Evolutionary conservation across 2,329 filamentous ascomycete species (phyloP).

Genomic region (Diaporthe sp.): DNA sequence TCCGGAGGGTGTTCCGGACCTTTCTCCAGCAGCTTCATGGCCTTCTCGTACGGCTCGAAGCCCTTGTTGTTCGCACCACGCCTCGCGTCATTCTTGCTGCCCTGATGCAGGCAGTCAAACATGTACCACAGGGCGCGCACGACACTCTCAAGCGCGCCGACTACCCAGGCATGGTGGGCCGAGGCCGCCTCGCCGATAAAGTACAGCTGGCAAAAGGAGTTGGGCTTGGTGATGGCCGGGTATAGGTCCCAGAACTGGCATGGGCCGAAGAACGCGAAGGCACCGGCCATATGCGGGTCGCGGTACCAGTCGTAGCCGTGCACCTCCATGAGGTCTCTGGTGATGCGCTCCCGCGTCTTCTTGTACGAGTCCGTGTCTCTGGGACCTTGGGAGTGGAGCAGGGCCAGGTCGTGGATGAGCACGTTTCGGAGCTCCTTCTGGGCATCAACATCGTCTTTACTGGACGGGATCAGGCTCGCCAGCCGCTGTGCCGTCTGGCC

Average conservation of each 20-base stretch:
- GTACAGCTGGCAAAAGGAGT: neutral
- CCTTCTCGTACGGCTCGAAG: neutral
- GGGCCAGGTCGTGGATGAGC: neutral
- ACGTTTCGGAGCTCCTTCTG: neutral
- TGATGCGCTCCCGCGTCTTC: neutral
- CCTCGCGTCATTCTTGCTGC: neutral
- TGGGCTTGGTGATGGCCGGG: neutral
- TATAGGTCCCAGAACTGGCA: neutral
- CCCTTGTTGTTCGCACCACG: neutral
- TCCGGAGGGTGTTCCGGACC: neutral
- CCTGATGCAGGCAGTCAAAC: neutral
- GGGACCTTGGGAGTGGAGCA: neutral
- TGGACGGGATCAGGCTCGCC: neutral
- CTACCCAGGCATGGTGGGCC: neutral
- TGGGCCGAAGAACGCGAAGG: neutral
- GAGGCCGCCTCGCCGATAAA: neutral
- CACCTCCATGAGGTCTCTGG: neutral
- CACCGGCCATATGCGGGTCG: neutral
- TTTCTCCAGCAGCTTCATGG: neutral
- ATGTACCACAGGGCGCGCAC: neutral
- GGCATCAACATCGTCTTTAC: neutral
- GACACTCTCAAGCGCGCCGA: neutral
- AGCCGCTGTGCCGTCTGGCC: constrained; percentile 3
- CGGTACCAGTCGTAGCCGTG: constrained; percentile 5
- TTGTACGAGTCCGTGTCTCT: neutral